These are phyloP conservation scores for Globisporangium splendens DNA, from an alignment of 352 stramenopile species.

Conservation along the genomic window DNA sequence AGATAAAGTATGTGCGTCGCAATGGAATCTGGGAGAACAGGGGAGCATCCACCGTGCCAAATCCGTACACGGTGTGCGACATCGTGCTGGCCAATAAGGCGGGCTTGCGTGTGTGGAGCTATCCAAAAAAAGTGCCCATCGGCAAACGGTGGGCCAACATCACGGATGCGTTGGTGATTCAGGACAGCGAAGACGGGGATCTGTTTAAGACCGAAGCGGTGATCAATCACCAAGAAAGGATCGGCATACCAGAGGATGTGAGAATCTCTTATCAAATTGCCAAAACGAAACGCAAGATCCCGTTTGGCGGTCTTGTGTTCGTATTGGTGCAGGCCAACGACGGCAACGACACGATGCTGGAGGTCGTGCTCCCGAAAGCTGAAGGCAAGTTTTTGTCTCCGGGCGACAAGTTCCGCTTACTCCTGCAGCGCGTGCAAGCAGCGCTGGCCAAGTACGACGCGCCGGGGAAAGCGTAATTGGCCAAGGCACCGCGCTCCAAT, in stretches of 20 bases:
- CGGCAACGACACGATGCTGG: background rate
- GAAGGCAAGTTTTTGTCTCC: background rate
- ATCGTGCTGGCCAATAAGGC: background rate
- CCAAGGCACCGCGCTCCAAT: too few relatives aligned
- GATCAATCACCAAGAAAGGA: background rate
- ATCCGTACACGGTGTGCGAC: background rate
- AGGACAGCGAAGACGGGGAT: background rate
- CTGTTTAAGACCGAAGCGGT: background rate
- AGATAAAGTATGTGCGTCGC: slow-evolving; percentile 2
- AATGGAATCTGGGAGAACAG: background rate
- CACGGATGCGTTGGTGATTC: background rate
- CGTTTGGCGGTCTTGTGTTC: slow-evolving; percentile 1
- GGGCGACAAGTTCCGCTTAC: background rate
- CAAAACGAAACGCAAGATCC: slow-evolving; percentile 1
- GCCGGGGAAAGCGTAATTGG: too few relatives aligned
- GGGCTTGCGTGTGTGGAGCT: background rate
- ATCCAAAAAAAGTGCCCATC: background rate
- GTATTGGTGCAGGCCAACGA: background rate
- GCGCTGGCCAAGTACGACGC: background rate
- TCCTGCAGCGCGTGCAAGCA: background rate
- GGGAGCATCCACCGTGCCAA: background rate
- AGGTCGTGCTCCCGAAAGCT: background rate
- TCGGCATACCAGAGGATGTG: background rate
- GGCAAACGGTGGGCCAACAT: background rate
- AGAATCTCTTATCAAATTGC: background rate